Evolutionary conservation across 768 basidiomycete genomes (phyloP), one percentile per base, ranked within the genome.

Genomic region (Lactarius hengduanensis): DNA sequence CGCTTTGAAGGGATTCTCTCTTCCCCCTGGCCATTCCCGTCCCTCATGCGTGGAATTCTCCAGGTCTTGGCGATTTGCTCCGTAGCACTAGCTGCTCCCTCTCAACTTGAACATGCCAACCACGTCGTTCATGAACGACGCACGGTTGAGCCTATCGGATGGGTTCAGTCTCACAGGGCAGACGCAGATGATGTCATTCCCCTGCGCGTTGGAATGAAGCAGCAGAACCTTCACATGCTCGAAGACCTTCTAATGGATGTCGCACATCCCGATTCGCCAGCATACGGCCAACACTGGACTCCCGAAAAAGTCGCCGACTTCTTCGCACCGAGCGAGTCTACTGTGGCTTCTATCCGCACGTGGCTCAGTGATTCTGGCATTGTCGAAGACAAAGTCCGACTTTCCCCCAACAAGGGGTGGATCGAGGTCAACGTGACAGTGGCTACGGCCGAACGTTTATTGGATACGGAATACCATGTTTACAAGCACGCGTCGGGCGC

Each of bases 211-310:
- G 82, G 80, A 0, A 77, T 83, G 18, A 70, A 70, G 10, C 82
- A 83, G 71, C 72, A 71, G 43, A 82, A 83, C 67, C 66, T 81
- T 9, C 71, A 79, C 60, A 63, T 72, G 36, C 67, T 83, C n/a
- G 80, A 81, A 22, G 77, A 78, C 58, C 72, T 76, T 59, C 77
- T 83, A 34, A 72, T 79, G 64, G 74, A 78, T 3, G 78, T 83
- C 18, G 78, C 82, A 1, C 78, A 81, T 62, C 82, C 82, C 6
- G 68, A 72, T n/a, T 83, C 82, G 11, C 72, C 77, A 22, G 75
- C 74, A 63, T 83, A 82, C 54, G 82, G 82, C 1, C 75, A 78
- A 50, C 82, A 83, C 62, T 82, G 80, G 80, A 74, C 78, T 1
- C 71, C 81, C 1, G 71, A 67, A 15, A 66, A 76, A 38, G 72